These are phyloP conservation scores for Pichia phayaonensis DNA, from an alignment of 805 yeast species.

Conservation along the genomic window DNA sequence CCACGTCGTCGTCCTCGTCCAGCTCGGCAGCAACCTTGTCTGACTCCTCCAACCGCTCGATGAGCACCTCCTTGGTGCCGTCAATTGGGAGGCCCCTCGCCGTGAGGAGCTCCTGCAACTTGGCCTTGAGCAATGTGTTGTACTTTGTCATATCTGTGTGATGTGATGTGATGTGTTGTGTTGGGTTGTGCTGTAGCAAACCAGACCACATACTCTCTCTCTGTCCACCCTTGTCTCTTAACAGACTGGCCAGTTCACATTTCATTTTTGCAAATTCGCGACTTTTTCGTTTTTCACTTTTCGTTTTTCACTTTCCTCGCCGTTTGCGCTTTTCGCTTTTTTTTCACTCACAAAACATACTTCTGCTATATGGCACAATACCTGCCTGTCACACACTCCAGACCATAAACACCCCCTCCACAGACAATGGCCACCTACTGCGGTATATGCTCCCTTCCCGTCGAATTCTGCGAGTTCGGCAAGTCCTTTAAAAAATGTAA, in stretches of 20 bases:
- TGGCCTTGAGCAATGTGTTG: constrained; percentile 68
- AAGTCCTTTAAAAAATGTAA: constrained; percentile 75
- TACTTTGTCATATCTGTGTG: constrained; percentile 40
- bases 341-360: too few relatives aligned
- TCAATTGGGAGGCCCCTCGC: constrained; percentile 55
- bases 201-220: too few relatives aligned
- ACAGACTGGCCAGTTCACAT: too few relatives aligned
- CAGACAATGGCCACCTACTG: constrained; percentile 52
- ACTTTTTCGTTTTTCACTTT: too few relatives aligned
- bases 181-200: too few relatives aligned
- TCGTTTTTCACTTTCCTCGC: too few relatives aligned
- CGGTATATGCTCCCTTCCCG: constrained; percentile 77
- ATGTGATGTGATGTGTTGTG: too few relatives aligned
- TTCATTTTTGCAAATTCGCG: neutral
- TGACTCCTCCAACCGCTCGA: constrained; percentile 54
- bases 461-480: constrained; percentile 90
- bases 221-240: too few relatives aligned
- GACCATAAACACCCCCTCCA: too few relatives aligned
- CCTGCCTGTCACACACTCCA: too few relatives aligned
- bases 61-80: constrained; percentile 78
- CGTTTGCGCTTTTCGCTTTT: too few relatives aligned
- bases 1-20: constrained; percentile 16
- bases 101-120: constrained; percentile 71
- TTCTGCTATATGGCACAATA: too few relatives aligned
- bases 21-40: constrained; percentile 35